Conservation (phyloP, 2,329 filamentous ascomycete genomes). For the Verticillium isaacii region DNA sequence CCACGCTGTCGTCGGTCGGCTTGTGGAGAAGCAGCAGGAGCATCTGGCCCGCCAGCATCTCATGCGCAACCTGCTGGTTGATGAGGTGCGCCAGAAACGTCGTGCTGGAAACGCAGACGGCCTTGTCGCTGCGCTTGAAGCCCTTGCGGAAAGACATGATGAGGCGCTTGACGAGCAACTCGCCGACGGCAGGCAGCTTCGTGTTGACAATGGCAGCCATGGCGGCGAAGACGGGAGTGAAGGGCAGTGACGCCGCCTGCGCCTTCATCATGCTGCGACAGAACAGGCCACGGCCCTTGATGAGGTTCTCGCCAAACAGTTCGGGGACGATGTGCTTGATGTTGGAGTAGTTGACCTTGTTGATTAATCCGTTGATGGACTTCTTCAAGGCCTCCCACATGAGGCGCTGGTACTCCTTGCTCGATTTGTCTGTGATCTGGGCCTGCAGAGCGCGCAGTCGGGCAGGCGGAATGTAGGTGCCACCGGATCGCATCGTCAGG, state of each 20-base stretch:
- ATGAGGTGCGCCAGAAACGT: slow-evolving; percentile 93
- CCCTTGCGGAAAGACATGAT: slow-evolving; percentile 93
- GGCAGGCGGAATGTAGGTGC: slow-evolving; percentile 93
- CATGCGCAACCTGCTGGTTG: slow-evolving; percentile 93
- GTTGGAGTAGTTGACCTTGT: slow-evolving; percentile 97
- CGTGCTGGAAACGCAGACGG: slow-evolving; percentile 86
- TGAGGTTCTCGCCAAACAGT: slow-evolving; percentile 88
- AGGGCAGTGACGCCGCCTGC: slow-evolving; percentile 90
- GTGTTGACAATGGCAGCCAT: slow-evolving; percentile 98
- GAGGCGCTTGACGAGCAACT: slow-evolving; percentile 79
- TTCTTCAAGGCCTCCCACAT: slow-evolving; percentile 99
- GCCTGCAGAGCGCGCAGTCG: slow-evolving; percentile 86
- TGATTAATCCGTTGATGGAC: slow-evolving; percentile 96
- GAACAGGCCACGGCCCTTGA: slow-evolving; percentile 87
- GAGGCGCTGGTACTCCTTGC: slow-evolving; percentile 98
- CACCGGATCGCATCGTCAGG: slow-evolving; percentile 86
- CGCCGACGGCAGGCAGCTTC: slow-evolving; percentile 90
- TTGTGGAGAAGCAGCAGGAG: slow-evolving; percentile 88
- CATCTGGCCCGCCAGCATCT: slow-evolving; percentile 90
- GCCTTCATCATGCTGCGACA: slow-evolving; percentile 98
- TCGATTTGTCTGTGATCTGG: slow-evolving; percentile 93
- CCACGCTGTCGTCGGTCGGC: slow-evolving; percentile 94
- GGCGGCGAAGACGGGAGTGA: slow-evolving; percentile 92
- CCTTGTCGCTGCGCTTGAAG: slow-evolving; percentile 95
- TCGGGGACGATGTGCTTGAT: slow-evolving; percentile 98